These are phyloP conservation scores for Pontederia crassipes DNA, from an alignment of 176 grass and related monocot genomes.

Conservation along the genomic window DNA sequence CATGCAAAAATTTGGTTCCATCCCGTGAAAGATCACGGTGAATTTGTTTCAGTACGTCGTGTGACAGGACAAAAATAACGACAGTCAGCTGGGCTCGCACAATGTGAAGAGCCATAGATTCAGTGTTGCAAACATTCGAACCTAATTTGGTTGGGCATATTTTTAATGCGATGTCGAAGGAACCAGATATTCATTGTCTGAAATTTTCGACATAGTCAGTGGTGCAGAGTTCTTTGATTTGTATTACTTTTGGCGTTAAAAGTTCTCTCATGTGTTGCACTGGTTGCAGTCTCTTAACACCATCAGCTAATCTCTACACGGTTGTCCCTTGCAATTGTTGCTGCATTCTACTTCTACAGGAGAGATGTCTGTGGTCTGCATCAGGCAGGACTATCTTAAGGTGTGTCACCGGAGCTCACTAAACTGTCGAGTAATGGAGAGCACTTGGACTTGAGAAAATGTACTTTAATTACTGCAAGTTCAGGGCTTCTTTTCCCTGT, in stretches of 20 bases:
- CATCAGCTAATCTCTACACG: conserved; percentile 53
- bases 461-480: neutral
- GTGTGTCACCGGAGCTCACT: neutral
- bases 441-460: neutral
- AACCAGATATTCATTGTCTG: conserved; percentile 9
- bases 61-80: no score
- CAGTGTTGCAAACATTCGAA: conserved; percentile 9
- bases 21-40: no score
- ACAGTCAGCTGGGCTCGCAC: conserved; percentile 18
- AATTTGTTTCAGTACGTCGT: no score
- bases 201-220: conserved; percentile 53
- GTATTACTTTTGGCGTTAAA: neutral
- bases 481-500: conserved; percentile 63
- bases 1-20: no score
- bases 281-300: neutral
- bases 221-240: neutral
- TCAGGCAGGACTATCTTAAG: conserved; percentile 39
- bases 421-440: neutral
- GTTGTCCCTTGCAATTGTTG: conserved; percentile 35
- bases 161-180: no score
- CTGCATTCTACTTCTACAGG: conserved; percentile 39
- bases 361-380: conserved; percentile 78
- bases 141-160: no score
- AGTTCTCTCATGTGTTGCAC: neutral
- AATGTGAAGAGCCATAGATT: conserved; percentile 51